Evolutionary conservation across 1,284 basidiomycete species (phyloP).

Genomic region (Ustilago sp.): DNA sequence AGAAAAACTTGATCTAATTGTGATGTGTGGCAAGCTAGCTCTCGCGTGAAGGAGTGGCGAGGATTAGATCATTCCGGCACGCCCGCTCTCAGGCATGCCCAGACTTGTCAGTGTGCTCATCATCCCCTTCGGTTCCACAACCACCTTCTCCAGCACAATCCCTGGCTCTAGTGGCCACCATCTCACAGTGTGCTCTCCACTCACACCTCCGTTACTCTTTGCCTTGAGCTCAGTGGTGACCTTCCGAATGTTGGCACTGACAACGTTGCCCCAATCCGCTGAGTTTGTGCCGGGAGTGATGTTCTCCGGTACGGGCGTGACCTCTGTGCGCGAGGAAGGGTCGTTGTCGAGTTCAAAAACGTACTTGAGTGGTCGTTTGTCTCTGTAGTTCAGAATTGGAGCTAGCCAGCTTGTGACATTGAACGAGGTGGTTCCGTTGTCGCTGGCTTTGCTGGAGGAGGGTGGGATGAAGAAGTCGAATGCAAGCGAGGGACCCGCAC

Average conservation of each 20-base stretch:
- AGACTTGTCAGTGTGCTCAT: constrained; percentile 14
- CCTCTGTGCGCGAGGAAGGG: constrained; percentile 4
- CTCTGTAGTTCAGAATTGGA: constrained; percentile 38
- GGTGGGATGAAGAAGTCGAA: constrained; percentile 27
- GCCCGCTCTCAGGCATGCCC: constrained; percentile 26
- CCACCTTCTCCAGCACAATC: constrained; percentile 30
- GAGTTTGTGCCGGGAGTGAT: constrained; percentile 37
- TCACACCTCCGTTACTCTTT: not conserved
- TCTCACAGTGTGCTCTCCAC: constrained; percentile 14
- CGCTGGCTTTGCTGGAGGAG: not conserved
- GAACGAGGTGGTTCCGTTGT: constrained; percentile 11
- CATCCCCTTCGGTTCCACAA: constrained; percentile 18
- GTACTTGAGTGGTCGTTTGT: constrained; percentile 27
- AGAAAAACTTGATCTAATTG: not conserved
- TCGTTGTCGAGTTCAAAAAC: constrained; percentile 28
- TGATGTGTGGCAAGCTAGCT: not conserved
- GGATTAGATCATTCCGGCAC: constrained; percentile 20
- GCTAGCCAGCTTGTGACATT: constrained; percentile 33
- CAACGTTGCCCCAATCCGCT: constrained; percentile 38
- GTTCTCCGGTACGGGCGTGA: constrained; percentile 30
- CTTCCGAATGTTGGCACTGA: constrained; percentile 29
- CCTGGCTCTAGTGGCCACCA: constrained; percentile 41
- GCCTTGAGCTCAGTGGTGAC: constrained; percentile 23
- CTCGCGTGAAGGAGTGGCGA: not conserved
- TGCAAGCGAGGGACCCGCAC: constrained; percentile 22